A percentile compares a stretch with the other conserved stretches of the same genome.
Conservation (phyloP, 2,329 filamentous ascomycete species). For the Fusarium compactum region DNA sequence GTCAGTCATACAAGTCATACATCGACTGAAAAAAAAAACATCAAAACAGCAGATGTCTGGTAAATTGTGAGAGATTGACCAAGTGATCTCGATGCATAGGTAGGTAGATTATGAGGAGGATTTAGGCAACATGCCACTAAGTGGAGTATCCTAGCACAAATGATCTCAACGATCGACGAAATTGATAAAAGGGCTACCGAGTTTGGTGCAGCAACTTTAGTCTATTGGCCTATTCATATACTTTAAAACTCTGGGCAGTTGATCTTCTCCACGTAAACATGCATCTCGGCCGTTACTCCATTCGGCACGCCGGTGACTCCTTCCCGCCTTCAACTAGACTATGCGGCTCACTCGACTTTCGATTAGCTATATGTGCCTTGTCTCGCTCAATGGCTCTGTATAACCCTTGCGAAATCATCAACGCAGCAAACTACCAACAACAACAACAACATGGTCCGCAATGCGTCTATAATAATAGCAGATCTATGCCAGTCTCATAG, state of each 20-base stretch:
- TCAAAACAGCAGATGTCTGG: neutral
- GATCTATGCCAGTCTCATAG: constrained; percentile 34
- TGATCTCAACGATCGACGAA: neutral
- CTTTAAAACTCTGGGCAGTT: neutral
- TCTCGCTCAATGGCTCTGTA: neutral
- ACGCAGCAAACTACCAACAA: neutral
- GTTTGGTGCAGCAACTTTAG: neutral
- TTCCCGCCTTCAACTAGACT: neutral
- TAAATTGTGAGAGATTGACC: neutral
- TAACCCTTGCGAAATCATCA: neutral
- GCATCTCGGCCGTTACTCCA: constrained; percentile 7
- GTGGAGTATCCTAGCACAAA: constrained; percentile 4
- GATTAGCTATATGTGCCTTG: neutral
- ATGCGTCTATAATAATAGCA: constrained; percentile 10
- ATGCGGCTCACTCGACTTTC: neutral
- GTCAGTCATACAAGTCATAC: constrained; percentile 1
- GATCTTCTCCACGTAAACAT: neutral
- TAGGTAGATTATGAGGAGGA: neutral
- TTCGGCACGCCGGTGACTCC: constrained; percentile 15
- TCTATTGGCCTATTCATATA: constrained; percentile 1
- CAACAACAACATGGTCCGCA: neutral
- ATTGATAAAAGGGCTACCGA: neutral
- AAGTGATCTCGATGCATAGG: neutral
- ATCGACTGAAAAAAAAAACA: neutral
- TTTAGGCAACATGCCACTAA: neutral